Base-by-base conservation (phyloP, 2,329 filamentous ascomycete species). In the Pyricularia pennisetigena region DNA sequence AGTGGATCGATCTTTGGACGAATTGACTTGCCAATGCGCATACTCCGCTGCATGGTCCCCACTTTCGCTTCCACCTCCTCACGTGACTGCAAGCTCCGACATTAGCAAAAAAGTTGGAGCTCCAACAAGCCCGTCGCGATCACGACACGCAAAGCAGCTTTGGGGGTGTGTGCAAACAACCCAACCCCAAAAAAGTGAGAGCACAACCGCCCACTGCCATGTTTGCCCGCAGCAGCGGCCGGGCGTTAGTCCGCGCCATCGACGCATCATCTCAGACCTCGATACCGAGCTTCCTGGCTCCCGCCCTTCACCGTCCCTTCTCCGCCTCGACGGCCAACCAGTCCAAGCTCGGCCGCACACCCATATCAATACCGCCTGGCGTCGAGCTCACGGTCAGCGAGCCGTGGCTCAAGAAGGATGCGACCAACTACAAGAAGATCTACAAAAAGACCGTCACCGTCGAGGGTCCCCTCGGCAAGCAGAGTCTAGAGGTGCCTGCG, bases 341-440 rank as follows among this genome's bases (percentile, higher is more conserved):
- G 69, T 97, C 94, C 63, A 95, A 97, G 83, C 90, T 99, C 71
- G 95, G 95, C 73, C 86, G 88, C 73, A 91, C 91, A 70, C 86
- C 91, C 28, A 86, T 97, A 67, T 89, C 92, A 68, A 84, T 97
- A 35, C 94, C 94, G 0, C 89, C 91, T 0, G 91, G 92, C 71
- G 95, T 99, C 69, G 90, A 90, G 67, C 83, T 99, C 61, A 81
- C 86, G 12, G 80, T 94, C 69, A 85, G 90, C 70, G 85, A 93
- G 69, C 86, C 88, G 4, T 79, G 78, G 67, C 74, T 82, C 32
- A 81, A 82, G 75, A 82, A 79, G 71, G 83, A 86, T 70, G 80
- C 82, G 68, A 88, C 86, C 59, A 85, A 86, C 57, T 88, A 87
- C 70, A 82, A 87, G 72, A 82, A 83, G 71, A 85, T 88, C 73